Conservation (phyloP, 2,329 filamentous ascomycete genomes). For the Sphaerulina musiva region DNA sequence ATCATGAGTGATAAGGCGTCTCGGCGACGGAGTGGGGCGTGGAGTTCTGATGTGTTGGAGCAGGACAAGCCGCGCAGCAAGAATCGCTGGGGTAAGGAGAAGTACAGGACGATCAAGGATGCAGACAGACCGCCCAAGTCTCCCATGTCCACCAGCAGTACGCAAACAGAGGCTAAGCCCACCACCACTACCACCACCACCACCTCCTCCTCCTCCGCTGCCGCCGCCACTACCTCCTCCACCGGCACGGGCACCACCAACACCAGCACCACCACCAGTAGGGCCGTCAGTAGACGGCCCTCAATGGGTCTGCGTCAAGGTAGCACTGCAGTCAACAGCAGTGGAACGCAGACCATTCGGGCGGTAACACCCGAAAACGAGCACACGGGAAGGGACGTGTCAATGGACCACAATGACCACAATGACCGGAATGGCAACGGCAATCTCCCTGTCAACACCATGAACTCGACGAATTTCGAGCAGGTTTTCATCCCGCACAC, state of each 20-base stretch:
- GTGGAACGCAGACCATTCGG: constrained; percentile 45
- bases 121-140: constrained; percentile 20
- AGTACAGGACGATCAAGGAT: constrained; percentile 27
- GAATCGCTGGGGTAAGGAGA: constrained; percentile 18
- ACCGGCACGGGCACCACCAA: too few species aligned
- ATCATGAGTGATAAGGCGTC: constrained; percentile 18
- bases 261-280: not conserved
- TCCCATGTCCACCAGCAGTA: constrained; percentile 7
- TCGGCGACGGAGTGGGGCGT: constrained; percentile 21
- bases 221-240: not conserved
- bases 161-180: constrained; percentile 7
- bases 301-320: constrained; percentile 21
- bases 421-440: constrained; percentile 10
- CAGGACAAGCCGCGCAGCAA: constrained; percentile 10
- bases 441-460: constrained; percentile 23
- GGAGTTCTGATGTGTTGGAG: constrained; percentile 13
- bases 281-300: constrained; percentile 11
- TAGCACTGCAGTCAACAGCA: constrained; percentile 21
- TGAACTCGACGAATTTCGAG: constrained; percentile 25
- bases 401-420: constrained; percentile 5
- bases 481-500: constrained; percentile 28
- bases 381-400: constrained; percentile 11
- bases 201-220: not conserved
- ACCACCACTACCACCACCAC: not conserved
- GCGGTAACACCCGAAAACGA: constrained; percentile 58